Base-by-base conservation (phyloP, 805 yeast species). In the Lipomyces japonicus region DNA sequence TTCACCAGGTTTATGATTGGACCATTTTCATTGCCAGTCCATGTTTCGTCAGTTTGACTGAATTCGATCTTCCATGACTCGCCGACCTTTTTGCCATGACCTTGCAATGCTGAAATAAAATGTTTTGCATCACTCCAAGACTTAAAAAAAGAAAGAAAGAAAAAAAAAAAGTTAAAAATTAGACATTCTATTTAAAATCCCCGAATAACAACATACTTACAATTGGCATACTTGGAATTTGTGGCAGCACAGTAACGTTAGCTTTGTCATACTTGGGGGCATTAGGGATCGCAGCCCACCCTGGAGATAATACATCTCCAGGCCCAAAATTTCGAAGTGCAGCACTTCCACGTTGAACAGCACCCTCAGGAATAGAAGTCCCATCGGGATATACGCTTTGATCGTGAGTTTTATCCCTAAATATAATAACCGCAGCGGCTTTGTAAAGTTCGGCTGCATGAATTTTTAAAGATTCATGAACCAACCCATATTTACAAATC, bases 241-340 rank as follows among this genome's bases (percentile, higher is more conserved):
- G 75, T 1, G 95, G 85, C 1, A 86, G 71, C 35, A 78, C 71
- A 3, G 58, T 54, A 3, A 50, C 19, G 24, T 54, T 54, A 16
- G 71, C 66, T 69, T 80, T 69, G 12, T 66, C 68, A 16, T 71
- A 62, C 48, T 73, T 71, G 14, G 71, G 71, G 39, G 68, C 68
- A 48, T 66, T 65, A 21, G 59, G 54, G 2, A 44, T 76, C 31
- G 81, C 76, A 3, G 84, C 76, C 57, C 74, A 76, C 2, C 84
- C 86, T 2, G 88, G 88, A 1, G 88, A 80, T 0, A 88, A 76
- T 16, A 90, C 90, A 62, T 84, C 93, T 31, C 93, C 93, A 1
- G 90, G 89, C 2, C 73, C 70, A 47, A 66, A 67, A 4, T 84
- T 74, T 26, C 83, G 66, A 60, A 77, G 82, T 62, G 78, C 80